phyloP scores from a whole-genome alignment of 2,329 filamentous ascomycete genomes.

The Camptophora hylomeconis region DNA sequence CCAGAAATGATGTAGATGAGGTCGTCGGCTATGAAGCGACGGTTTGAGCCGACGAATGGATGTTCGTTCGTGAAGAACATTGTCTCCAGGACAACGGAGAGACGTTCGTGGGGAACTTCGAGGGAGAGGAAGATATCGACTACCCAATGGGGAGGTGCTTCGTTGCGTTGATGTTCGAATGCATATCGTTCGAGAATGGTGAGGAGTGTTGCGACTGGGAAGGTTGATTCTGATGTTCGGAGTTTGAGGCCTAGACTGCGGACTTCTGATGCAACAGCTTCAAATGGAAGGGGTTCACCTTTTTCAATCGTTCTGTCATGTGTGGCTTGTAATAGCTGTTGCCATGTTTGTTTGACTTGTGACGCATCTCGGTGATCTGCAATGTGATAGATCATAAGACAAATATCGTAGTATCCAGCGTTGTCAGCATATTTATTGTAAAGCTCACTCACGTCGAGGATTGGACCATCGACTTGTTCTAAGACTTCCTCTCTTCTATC shows the following conservation, averaged over 20 bases:
- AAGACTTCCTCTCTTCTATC: conserved; percentile 54
- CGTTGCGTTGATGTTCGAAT: conserved; percentile 34
- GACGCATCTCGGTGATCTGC: conserved; percentile 82
- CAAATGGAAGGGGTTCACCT: conserved; percentile 31
- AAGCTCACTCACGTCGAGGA: conserved; percentile 68
- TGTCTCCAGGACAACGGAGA: conserved; percentile 49
- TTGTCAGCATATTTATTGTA: conserved; percentile 87
- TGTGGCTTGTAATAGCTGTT: conserved; percentile 60
- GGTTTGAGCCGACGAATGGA: conserved; percentile 44
- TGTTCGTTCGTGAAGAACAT: conserved; percentile 56
- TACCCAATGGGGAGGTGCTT: conserved; percentile 43
- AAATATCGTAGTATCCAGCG: conserved; percentile 86
- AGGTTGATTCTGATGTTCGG: conserved; percentile 41
- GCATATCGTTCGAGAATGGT: conserved; percentile 44
- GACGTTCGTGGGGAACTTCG: conserved; percentile 45
- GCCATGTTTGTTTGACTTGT: conserved; percentile 76
- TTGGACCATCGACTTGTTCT: conserved; percentile 59
- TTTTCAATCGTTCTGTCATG: conserved; percentile 42
- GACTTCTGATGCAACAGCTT: conserved; percentile 40
- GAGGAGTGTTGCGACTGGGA: conserved; percentile 40
- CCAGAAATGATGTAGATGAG: conserved; percentile 47
- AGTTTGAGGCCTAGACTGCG: conserved; percentile 44
- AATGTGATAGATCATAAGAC: conserved; percentile 78
- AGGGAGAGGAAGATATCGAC: conserved; percentile 54
- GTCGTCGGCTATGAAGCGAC: conserved; percentile 45